Evolutionary conservation across 78 protist species (phyloP), one percentile per base, ranked within the genome.

Genomic region (Dictyostelium firmibasis): DNA sequence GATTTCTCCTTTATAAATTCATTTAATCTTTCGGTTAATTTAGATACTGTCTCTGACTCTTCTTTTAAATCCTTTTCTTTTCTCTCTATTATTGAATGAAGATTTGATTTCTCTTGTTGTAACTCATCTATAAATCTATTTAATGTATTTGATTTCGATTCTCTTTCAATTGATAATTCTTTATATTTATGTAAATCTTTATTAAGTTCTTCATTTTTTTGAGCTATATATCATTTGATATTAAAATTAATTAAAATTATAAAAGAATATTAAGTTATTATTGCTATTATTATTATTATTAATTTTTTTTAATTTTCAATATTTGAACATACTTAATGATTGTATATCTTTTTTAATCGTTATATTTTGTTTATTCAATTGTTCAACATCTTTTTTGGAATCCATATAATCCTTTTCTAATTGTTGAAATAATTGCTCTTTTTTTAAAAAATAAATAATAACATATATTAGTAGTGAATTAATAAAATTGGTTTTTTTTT

Each of bases 381-480:
- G 18, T 43, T 89, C 94, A 20, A 50, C 60, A 20, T 89, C 94
- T 47, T 89, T 89, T 29, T 89, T 89, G 1, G 62, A 69, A 10
- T n/a, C 53, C 9, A 89, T 31, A 69, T 47, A 81, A 11, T 89
- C 84, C 29, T 83, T 81, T 81, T 89, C 94, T 69, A 89, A 29
- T 81, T 89, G 94, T 89, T 89, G 94, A 81, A 89, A 89, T 78
- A 89, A 33, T 89, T 89, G 94, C 20, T 89, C 94, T 89, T 5
- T 33, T 38, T 20, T 5, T 0, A 33, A 31, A 70, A 20, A 8
- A 60, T 5, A 60, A 18, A 18, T 10, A 20, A 57, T 20, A 5
- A 60, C 0, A 60, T 23, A 60, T 16, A n/a, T 60, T 18, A 35
- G 53, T 20, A 70, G 31, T 27, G n/a, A 4, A 27, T 20, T 16